Evolutionary conservation across 805 yeast species (phyloP).

Genomic region (Candida nitratophila): DNA sequence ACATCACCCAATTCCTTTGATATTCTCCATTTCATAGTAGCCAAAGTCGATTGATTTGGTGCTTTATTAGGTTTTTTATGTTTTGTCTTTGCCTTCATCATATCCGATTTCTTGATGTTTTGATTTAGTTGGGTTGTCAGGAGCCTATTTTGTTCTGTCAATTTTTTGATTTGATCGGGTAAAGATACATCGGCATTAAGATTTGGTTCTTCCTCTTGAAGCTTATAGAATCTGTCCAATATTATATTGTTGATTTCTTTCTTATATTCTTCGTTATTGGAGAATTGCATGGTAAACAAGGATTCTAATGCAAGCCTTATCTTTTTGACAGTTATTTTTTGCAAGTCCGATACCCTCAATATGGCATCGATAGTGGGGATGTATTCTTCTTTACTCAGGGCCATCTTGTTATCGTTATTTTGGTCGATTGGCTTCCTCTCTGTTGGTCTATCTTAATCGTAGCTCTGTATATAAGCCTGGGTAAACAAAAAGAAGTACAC

Average conservation of each 20-base stretch:
- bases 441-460: no score
- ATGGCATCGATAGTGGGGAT: constrained; percentile 69
- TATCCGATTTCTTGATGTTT: not conserved
- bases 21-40: not conserved
- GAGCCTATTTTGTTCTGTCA: constrained; percentile 42
- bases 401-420: not conserved
- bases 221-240: constrained; percentile 45
- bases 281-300: constrained; percentile 50
- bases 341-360: constrained; percentile 60
- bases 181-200: constrained; percentile 8
- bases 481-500: no score
- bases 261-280: constrained; percentile 32
- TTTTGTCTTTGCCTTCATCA: constrained; percentile 13
- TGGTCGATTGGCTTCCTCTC: no score
- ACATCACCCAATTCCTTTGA: not conserved
- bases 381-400: constrained; percentile 23
- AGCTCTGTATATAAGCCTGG: no score
- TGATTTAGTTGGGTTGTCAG: constrained; percentile 39
- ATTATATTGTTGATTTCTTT: constrained; percentile 55
- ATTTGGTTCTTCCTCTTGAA: constrained; percentile 31
- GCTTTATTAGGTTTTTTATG: constrained; percentile 1
- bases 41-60: not conserved
- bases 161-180: constrained; percentile 24
- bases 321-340: constrained; percentile 62
- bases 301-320: constrained; percentile 69